Evolutionary conservation across 73 alveolate genomes (phyloP).

Genomic region (Breviolum minutum): DNA sequence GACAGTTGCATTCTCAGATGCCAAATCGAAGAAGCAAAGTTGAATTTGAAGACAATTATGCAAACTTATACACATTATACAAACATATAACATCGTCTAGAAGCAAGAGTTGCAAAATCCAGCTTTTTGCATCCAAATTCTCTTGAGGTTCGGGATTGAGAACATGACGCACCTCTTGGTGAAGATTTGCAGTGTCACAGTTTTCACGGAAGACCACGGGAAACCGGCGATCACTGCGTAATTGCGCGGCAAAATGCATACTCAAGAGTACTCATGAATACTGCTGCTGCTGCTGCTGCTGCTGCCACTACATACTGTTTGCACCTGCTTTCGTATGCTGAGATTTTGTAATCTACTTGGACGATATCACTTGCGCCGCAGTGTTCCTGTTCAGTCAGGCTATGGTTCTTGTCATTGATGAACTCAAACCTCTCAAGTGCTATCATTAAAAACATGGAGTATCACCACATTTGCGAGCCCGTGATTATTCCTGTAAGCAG

Average conservation of each 20-base stretch:
- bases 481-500: too few relatives aligned
- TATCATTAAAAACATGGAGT: neutral
- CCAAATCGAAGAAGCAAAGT: too few relatives aligned
- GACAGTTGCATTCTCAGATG: neutral
- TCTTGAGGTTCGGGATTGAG: conserved; percentile 23
- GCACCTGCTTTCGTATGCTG: too few relatives aligned
- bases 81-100: neutral
- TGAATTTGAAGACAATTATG: too few relatives aligned
- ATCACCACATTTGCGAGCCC: neutral
- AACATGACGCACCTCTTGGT: conserved; percentile 12
- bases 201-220: neutral
- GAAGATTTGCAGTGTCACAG: neutral
- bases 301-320: too few relatives aligned
- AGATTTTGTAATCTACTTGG: too few relatives aligned
- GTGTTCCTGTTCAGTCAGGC: too few relatives aligned
- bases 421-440: neutral
- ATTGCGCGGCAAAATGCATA: neutral
- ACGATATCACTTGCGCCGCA: too few relatives aligned
- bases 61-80: neutral
- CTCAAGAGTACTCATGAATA: neutral
- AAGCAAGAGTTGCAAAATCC: neutral
- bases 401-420: too few relatives aligned
- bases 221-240: too few relatives aligned
- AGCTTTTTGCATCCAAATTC: too few relatives aligned
- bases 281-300: too few relatives aligned